A percentile compares a stretch with the other conserved stretches of the same genome.
These are phyloP conservation scores for Paecilomyces sp. DNA, from an alignment of 2,329 filamentous ascomycete genomes.

Conservation along the genomic window DNA sequence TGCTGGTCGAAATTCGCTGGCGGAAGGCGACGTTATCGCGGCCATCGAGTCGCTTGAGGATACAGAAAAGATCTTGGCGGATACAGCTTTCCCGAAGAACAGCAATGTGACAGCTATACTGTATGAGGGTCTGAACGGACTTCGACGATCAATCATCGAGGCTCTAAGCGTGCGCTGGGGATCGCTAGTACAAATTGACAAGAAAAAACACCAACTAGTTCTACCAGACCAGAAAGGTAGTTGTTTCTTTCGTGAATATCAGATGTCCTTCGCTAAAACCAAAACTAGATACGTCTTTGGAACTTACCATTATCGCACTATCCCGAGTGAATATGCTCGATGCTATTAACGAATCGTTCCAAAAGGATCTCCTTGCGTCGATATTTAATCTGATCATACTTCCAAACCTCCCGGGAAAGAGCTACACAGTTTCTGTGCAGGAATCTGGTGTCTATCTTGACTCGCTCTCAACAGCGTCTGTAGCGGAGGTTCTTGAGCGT, in stretches of 20 bases:
- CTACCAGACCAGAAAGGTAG: conserved; percentile 49
- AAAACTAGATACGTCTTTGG: conserved; percentile 13
- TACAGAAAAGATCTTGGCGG: conserved; percentile 24
- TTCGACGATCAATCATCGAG: conserved; percentile 60
- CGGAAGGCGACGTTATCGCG: conserved; percentile 36
- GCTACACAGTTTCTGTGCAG: conserved; percentile 18
- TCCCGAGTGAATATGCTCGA: conserved; percentile 23
- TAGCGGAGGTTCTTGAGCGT: conserved; percentile 35
- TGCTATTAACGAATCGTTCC: conserved; percentile 22
- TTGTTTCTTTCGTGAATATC: conserved; percentile 21
- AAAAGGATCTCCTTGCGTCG: conserved; percentile 21
- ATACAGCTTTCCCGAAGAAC: conserved; percentile 22
- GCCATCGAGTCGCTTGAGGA: conserved; percentile 45
- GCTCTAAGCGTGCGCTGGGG: conserved; percentile 66
- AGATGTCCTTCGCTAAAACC: conserved; percentile 3
- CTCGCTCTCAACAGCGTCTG: conserved; percentile 16
- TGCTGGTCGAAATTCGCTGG: conserved; percentile 38
- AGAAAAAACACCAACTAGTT: conserved; percentile 46
- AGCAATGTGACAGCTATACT: conserved; percentile 49
- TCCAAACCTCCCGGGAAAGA: conserved; percentile 16
- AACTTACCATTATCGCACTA: conserved; percentile 24
- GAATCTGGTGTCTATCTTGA: conserved; percentile 21
- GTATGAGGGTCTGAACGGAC: conserved; percentile 55
- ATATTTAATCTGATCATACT: conserved; percentile 28
- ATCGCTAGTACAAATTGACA: conserved; percentile 57